Evolutionary conservation across 305 asterid genomes (phyloP).

Genomic region (Rubia peregrina): DNA sequence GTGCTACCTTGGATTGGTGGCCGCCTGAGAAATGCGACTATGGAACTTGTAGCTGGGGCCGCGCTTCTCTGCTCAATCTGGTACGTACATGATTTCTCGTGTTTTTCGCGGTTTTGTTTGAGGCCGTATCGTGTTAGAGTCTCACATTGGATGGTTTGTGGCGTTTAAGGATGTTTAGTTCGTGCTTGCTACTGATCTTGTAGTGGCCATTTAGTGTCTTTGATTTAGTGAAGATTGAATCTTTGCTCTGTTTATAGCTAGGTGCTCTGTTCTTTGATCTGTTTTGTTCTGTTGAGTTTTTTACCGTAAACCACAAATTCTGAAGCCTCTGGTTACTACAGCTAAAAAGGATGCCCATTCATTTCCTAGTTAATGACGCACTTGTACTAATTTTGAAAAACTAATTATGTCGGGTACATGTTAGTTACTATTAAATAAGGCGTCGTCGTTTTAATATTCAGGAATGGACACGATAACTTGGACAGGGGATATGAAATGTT

Average conservation of each 20-base stretch:
- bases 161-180: neutral
- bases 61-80: constrained; percentile 39
- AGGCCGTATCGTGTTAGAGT: neutral
- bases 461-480: neutral
- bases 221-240: neutral
- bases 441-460: neutral
- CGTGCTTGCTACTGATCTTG: neutral
- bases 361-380: neutral
- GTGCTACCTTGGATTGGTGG: constrained; percentile 58
- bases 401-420: no score
- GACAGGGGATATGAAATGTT: neutral
- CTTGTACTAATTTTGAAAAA: neutral
- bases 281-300: neutral
- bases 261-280: neutral
- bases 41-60: constrained; percentile 47
- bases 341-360: neutral
- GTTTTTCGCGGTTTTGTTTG: neutral
- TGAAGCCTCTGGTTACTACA: neutral
- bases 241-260: neutral
- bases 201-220: neutral
- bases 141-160: neutral
- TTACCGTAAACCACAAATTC: neutral
- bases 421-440: neutral
- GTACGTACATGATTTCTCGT: constrained; percentile 18
- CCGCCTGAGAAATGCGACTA: constrained; percentile 50